A percentile compares a stretch with the other conserved stretches of the same genome.
Evolutionary conservation across 306 rosid species (phyloP).

Genomic region (Cicer yamashitae): DNA sequence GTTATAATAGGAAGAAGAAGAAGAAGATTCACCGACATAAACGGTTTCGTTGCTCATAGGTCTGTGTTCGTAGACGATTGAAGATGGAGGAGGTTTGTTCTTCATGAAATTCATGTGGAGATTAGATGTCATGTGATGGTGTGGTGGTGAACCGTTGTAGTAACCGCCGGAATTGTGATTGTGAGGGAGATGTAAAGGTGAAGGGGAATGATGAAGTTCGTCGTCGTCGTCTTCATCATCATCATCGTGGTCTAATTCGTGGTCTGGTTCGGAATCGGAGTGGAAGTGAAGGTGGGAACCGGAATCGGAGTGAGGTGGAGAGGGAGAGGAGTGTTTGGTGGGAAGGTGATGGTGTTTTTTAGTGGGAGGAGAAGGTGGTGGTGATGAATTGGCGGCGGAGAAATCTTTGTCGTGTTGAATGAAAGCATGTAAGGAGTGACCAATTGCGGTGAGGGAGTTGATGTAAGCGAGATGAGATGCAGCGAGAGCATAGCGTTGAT

Average conservation of each 20-base stretch:
- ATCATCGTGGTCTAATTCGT: not conserved
- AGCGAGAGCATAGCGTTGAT: constrained; percentile 72
- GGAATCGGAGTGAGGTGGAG: constrained; percentile 58
- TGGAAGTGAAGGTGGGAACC: constrained; percentile 80
- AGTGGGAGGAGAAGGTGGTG: constrained; percentile 54
- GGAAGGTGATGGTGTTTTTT: not conserved
- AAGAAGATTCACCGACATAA: constrained; percentile 78
- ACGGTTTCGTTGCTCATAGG: constrained; percentile 55
- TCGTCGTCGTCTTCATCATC: not conserved
- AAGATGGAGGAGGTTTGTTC: constrained; percentile 61
- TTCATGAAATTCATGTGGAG: constrained; percentile 68
- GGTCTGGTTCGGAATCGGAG: constrained; percentile 53
- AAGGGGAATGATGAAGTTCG: constrained; percentile 65
- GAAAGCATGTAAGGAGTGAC: constrained; percentile 69
- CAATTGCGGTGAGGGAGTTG: constrained; percentile 69
- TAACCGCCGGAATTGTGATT: not conserved
- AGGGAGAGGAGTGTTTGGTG: constrained; percentile 39
- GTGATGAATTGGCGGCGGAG: constrained; percentile 39
- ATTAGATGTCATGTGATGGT: not conserved
- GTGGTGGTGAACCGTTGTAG: constrained; percentile 4
- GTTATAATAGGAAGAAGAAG: constrained; percentile 59
- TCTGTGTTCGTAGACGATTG: constrained; percentile 69
- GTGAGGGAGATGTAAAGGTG: constrained; percentile 59
- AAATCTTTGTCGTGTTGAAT: constrained; percentile 50
- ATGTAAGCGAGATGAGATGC: constrained; percentile 78